Percentiles rank a stretch among this genome's conserved stretches.
phyloP scores from a whole-genome alignment of 1,284 basidiomycete genomes.

The Tetrapyrgos nigripes region DNA sequence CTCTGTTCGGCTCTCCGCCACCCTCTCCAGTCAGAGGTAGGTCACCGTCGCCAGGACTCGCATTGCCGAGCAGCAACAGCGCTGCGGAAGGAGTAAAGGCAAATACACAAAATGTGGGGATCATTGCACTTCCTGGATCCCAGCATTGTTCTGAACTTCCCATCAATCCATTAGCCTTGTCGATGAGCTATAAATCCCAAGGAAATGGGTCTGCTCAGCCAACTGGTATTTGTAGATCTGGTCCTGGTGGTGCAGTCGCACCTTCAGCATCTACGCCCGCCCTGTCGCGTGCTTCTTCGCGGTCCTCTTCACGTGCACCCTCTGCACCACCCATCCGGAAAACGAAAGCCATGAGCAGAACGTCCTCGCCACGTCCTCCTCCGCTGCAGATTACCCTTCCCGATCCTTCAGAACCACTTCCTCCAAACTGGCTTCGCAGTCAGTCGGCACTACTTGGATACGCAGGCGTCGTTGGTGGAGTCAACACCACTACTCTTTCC shows the following conservation, averaged over 20 bases:
- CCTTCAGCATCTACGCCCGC: conserved; percentile 11
- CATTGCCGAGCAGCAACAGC: conserved; percentile 53
- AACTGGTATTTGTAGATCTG: too few species aligned
- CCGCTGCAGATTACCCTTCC: conserved; percentile 65
- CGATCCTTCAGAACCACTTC: conserved; percentile 61
- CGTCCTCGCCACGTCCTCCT: conserved; percentile 36
- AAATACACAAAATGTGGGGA: conserved; percentile 83
- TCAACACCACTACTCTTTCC: conserved; percentile 62
- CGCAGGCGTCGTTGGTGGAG: conserved; percentile 69
- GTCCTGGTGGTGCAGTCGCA: too few species aligned
- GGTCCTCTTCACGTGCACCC: conserved; percentile 9
- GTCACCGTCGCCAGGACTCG: conserved; percentile 71
- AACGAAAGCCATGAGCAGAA: conserved; percentile 31
- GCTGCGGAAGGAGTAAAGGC: conserved; percentile 33
- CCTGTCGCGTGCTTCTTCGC: conserved; percentile 12
- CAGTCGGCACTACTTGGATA: conserved; percentile 73
- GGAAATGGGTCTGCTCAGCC: conserved; percentile 40
- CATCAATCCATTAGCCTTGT: background rate
- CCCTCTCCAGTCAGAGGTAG: conserved; percentile 76
- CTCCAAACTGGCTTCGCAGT: conserved; percentile 74
- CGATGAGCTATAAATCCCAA: conserved; percentile 46
- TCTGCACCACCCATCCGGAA: conserved; percentile 15
- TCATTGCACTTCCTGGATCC: conserved; percentile 95
- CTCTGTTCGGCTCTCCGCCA: conserved; percentile 83
- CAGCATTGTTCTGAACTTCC: conserved; percentile 51